Base-by-base conservation (phyloP, 371 early-diverging fungal species). In the Mortierella sp. region DNA sequence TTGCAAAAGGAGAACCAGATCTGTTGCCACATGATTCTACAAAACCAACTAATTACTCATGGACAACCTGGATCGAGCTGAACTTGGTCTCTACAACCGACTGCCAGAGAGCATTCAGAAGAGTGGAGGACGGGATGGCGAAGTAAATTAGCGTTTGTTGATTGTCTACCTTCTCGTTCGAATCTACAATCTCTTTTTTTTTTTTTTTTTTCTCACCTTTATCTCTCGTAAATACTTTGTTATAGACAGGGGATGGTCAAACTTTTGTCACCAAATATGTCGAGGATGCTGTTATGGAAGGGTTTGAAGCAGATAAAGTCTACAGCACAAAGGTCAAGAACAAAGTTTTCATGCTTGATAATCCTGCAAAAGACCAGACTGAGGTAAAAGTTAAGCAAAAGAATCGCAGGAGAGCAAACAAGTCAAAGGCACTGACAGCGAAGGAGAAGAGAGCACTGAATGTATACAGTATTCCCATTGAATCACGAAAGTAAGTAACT, bases 381-480 rank as follows among this genome's bases (percentile, higher is more conserved):
- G 68, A 54, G 8, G 63, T 45, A 45, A 76, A 60, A 61, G 82
- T 43, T 31, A 68, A 53, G 64, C 53, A 59, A 55, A 56, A 54
- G 73, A 43, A 45, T 57, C 78, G 68, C 53, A 61, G 56, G 76
- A 64, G 67, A 54, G 59, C 62, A 75, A 76, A 76, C 79, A 64
- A 78, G 85, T 84, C 75, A 74, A 84, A 65, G 72, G 71, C 73
- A 19, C 63, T 96, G 62, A 92, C 85, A 34, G 86, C 93, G 3
- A 87, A 85, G 64, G 91, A 94, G 64, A 86, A 87, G 43, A 87
- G 90, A 26, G 64, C 69, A 23, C 53, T 91, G 26, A 85, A 86
- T 9, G 83, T 94, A 0, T 93, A 93, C 70, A 91, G 92, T 7
- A 87, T 95, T 34, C 90, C 93, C 1, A 73, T 83, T 28, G 88